Conservation (phyloP, 768 basidiomycete species). For the Mycena metata region DNA sequence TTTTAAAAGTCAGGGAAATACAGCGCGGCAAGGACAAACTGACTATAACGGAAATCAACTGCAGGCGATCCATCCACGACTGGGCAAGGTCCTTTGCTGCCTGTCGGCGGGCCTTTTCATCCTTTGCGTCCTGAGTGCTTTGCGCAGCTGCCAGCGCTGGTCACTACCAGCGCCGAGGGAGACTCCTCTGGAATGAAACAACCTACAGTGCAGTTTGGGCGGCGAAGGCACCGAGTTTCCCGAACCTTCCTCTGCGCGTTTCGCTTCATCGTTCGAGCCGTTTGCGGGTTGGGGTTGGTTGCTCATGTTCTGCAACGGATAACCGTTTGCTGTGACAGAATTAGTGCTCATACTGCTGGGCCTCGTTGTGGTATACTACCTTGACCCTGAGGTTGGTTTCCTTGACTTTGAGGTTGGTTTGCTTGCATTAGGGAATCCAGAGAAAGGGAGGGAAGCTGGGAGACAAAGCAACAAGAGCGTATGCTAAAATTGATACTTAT, state of each 20-base stretch:
- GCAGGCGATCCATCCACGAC: constrained; percentile 74
- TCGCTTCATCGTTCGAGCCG: background rate
- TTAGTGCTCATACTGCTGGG: no score
- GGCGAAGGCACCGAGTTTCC: background rate
- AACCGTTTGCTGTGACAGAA: background rate
- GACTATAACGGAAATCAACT: constrained; percentile 72
- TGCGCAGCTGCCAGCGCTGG: constrained; percentile 18
- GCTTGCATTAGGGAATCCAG: constrained; percentile 1
- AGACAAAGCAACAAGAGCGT: background rate
- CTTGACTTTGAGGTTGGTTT: background rate
- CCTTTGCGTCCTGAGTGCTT: constrained; percentile 56
- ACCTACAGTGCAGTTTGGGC: constrained; percentile 8
- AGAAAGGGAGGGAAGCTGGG: no score
- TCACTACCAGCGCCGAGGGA: background rate
- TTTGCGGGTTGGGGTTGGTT: background rate
- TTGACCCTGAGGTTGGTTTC: background rate
- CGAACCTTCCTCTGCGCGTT: background rate
- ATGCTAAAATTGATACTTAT: no score
- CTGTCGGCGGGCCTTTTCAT: constrained; percentile 59
- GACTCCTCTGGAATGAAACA: background rate
- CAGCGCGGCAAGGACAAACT: constrained; percentile 39
- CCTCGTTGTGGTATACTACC: no score
- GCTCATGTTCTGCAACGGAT: background rate
- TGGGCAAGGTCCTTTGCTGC: constrained; percentile 66
- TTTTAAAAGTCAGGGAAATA: background rate